A percentile compares a stretch with the other conserved stretches of the same genome.
Conservation (phyloP, 1,284 basidiomycete species). For the Neotropicomus parvogracilis region DNA sequence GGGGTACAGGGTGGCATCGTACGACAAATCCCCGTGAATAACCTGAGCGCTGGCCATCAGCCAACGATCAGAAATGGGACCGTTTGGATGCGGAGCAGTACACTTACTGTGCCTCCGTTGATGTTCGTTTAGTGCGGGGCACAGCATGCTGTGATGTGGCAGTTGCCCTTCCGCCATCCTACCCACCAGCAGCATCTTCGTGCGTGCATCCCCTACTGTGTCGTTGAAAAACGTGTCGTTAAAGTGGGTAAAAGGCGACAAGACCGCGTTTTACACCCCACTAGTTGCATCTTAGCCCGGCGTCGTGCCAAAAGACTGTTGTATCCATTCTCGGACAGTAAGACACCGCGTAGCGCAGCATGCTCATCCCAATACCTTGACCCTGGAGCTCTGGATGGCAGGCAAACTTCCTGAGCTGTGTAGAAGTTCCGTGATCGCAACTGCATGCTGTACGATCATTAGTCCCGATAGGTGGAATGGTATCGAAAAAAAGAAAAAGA, state of each 20-base stretch:
- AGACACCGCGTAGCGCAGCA: conserved; percentile 43
- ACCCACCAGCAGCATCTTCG: conserved; percentile 36
- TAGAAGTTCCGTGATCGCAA: conserved; percentile 21
- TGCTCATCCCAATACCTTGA: conserved; percentile 48
- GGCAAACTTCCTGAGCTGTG: conserved; percentile 62
- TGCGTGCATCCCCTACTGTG: conserved; percentile 50
- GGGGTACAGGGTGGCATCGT: conserved; percentile 19
- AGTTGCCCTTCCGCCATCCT: not conserved
- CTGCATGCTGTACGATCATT: conserved; percentile 3
- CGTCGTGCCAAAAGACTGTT: conserved; percentile 54
- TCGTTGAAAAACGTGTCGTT: conserved; percentile 53
- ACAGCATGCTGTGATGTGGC: not conserved
- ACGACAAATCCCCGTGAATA: conserved; percentile 2
- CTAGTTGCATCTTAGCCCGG: conserved; percentile 39
- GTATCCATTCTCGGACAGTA: conserved; percentile 39
- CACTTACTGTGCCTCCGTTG: conserved; percentile 4
- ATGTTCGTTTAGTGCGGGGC: not conserved
- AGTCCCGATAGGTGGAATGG: conserved; percentile 33
- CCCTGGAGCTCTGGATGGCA: conserved; percentile 46
- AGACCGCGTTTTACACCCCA: conserved; percentile 57
- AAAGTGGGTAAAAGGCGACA: conserved; percentile 43
- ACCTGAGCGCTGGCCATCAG: conserved; percentile 17
- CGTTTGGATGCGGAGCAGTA: not conserved
- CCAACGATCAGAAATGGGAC: not conserved
- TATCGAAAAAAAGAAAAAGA: conserved; percentile 51